Conservation (phyloP, 306 rosid genomes). For the Pyrus pyrifolia region DNA sequence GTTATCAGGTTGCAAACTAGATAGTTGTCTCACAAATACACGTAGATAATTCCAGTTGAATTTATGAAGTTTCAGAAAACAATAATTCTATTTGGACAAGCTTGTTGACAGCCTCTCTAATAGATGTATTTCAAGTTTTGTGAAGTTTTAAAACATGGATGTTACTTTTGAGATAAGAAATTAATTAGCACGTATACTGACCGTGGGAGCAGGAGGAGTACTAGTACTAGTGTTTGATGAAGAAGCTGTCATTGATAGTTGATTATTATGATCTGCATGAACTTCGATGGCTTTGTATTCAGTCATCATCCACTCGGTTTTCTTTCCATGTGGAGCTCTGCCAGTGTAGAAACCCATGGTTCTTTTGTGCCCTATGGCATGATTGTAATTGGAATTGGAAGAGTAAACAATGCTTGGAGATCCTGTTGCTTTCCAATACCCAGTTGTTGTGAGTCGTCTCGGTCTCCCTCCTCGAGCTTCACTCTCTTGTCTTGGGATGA, state of each 20-base stretch:
- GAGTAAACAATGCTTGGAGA: slow-evolving; percentile 71
- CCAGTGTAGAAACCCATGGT: slow-evolving; percentile 90
- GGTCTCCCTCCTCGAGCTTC: slow-evolving; percentile 92
- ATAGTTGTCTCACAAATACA: no score
- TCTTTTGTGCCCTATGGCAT: slow-evolving; percentile 56
- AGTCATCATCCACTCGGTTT: slow-evolving; percentile 94
- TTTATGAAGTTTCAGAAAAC: no score
- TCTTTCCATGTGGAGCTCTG: slow-evolving; percentile 65
- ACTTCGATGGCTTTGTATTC: slow-evolving; percentile 59
- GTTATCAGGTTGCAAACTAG: no score
- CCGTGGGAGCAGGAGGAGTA: neutral
- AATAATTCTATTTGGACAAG: no score
- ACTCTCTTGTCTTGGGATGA: slow-evolving; percentile 69
- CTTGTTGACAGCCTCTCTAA: no score
- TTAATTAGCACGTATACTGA: neutral
- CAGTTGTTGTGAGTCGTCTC: slow-evolving; percentile 54
- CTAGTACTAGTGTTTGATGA: slow-evolving; percentile 12
- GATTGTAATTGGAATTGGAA: slow-evolving; percentile 17
- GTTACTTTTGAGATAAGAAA: no score
- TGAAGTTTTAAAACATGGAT: no score
- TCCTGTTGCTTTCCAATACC: slow-evolving; percentile 95
- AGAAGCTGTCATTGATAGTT: neutral
- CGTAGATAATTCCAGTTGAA: no score
- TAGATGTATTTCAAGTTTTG: no score
- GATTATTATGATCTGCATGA: neutral